These are phyloP conservation scores for Hygrophorus pudorinus DNA, from an alignment of 768 basidiomycete genomes.

Conservation along the genomic window DNA sequence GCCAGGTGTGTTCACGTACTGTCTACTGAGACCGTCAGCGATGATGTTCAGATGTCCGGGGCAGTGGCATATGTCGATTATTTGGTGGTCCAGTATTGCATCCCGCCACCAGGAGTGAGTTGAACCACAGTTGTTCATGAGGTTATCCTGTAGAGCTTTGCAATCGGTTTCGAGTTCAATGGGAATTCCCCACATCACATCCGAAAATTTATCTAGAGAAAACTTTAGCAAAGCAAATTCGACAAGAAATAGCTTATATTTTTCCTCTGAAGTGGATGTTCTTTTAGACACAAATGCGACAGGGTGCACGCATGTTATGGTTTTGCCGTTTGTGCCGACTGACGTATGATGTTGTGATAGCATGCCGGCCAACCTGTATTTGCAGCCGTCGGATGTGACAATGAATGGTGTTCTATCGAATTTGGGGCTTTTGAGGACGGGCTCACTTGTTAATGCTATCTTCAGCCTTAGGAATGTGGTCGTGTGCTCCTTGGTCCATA, in stretches of 20 bases:
- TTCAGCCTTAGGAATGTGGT: too few species aligned
- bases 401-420: conserved; percentile 25
- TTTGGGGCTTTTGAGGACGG: conserved; percentile 14
- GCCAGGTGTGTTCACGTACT: too few species aligned
- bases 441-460: too few species aligned
- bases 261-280: too few species aligned
- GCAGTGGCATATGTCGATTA: conserved; percentile 16
- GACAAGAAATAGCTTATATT: too few species aligned
- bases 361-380: conserved; percentile 23
- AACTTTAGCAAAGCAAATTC: too few species aligned
- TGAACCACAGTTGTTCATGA: conserved; percentile 19
- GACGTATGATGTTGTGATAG: conserved; percentile 17
- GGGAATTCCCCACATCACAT: conserved; percentile 20
- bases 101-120: too few species aligned
- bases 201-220: too few species aligned
- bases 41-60: conserved; percentile 15
- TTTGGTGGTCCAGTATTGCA: too few species aligned
- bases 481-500: too few species aligned
- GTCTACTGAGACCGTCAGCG: conserved; percentile 12
- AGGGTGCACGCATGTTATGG: too few species aligned
- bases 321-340: conserved; percentile 14
- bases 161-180: conserved; percentile 28
- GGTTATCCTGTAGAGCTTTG: conserved; percentile 21
- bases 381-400: conserved; percentile 26
- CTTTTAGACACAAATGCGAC: too few species aligned